Conservation (phyloP, 2,329 filamentous ascomycete genomes). For the Arthrinium puccinioides region DNA sequence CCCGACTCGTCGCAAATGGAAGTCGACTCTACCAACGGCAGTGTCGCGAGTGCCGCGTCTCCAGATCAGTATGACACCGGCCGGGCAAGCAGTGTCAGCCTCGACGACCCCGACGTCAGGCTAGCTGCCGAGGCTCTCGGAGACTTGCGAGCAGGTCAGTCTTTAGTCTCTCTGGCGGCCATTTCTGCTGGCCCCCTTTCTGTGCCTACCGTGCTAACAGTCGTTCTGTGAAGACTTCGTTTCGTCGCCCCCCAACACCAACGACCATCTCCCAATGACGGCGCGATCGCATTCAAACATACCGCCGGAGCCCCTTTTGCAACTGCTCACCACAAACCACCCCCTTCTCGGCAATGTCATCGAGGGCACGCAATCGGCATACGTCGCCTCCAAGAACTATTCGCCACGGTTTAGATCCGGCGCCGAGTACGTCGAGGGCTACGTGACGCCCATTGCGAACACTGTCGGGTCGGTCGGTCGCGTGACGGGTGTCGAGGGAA, state of each 20-base stretch:
- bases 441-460: constrained; percentile 77
- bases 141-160: constrained; percentile 63
- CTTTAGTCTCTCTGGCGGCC: not conserved
- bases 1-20: constrained; percentile 42
- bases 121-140: constrained; percentile 70
- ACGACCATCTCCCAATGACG: constrained; percentile 32
- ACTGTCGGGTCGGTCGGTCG: constrained; percentile 79
- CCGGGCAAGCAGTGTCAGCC: constrained; percentile 43
- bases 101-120: constrained; percentile 61
- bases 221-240: constrained; percentile 50
- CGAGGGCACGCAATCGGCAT: constrained; percentile 76
- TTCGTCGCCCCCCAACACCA: constrained; percentile 49
- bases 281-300: constrained; percentile 30
- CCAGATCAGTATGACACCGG: constrained; percentile 38
- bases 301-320: constrained; percentile 70
- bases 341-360: constrained; percentile 81
- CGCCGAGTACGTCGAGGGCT: constrained; percentile 85
- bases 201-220: no score
- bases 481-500: constrained; percentile 80
- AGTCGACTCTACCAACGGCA: constrained; percentile 33
- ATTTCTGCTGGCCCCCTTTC: not conserved
- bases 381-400: constrained; percentile 82
- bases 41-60: constrained; percentile 33
- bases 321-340: constrained; percentile 81
- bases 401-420: constrained; percentile 84